Conservation (phyloP, 2,329 filamentous ascomycete species). For the Apiospora hydei region DNA sequence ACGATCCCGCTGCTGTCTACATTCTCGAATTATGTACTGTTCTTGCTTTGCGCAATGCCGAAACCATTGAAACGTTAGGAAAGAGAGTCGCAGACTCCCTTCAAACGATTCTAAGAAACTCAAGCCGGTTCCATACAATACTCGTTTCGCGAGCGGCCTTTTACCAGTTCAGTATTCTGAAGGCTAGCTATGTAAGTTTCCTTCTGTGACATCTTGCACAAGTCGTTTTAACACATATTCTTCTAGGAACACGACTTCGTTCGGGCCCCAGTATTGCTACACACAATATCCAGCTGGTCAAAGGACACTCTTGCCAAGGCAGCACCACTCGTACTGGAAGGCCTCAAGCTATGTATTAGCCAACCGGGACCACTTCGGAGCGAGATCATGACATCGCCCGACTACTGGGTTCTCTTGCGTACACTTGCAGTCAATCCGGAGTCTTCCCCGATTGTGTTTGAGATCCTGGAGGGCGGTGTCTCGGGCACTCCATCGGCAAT, state of each 20-base stretch:
- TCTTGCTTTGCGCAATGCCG: conserved; percentile 76
- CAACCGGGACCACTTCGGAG: conserved; percentile 80
- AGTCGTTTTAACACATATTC: neutral
- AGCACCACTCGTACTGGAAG: conserved; percentile 77
- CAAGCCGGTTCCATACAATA: conserved; percentile 80
- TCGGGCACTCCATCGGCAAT: conserved; percentile 80
- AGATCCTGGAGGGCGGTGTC: conserved; percentile 82
- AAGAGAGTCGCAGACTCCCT: conserved; percentile 81
- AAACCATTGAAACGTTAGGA: conserved; percentile 76
- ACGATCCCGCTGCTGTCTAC: conserved; percentile 88
- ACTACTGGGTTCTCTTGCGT: conserved; percentile 93
- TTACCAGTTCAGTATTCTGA: conserved; percentile 83
- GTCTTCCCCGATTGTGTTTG: conserved; percentile 80
- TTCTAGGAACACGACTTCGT: conserved; percentile 89
- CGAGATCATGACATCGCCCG: conserved; percentile 94
- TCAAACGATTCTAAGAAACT: conserved; percentile 83
- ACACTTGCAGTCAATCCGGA: conserved; percentile 73
- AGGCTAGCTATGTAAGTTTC: conserved; percentile 79
- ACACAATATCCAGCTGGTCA: conserved; percentile 88
- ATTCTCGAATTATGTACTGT: conserved; percentile 91
- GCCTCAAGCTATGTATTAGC: conserved; percentile 80
- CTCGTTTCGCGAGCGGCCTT: conserved; percentile 84
- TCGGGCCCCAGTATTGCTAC: conserved; percentile 88
- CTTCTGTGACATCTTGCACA: too few species aligned
- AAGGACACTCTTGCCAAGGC: conserved; percentile 79